Percentiles rank a stretch among this genome's conserved stretches.
These are phyloP conservation scores for Hypomontagnella monticulosa DNA, from an alignment of 495 filamentous ascomycete species.

Conservation along the genomic window DNA sequence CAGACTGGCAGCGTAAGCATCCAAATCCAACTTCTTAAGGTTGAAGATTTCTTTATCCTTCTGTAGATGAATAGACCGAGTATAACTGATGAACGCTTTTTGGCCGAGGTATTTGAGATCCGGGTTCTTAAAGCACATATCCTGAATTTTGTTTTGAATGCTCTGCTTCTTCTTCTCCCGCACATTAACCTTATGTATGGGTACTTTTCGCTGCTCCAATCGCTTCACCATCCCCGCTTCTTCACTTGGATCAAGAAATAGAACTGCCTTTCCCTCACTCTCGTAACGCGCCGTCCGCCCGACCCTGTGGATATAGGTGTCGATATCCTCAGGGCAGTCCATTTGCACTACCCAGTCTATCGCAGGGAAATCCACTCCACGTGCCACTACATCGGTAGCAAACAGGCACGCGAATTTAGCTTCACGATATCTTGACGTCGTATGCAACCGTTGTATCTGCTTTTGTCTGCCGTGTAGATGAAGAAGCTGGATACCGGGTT, in stretches of 20 bases:
- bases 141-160: constrained; percentile 84
- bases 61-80: constrained; percentile 82
- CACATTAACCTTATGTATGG: constrained; percentile 83
- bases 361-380: constrained; percentile 94
- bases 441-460: constrained; percentile 84
- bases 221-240: constrained; percentile 84
- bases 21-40: constrained; percentile 78
- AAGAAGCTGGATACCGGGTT: constrained; percentile 93
- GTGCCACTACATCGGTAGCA: constrained; percentile 91
- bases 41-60: constrained; percentile 94
- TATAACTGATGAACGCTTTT: constrained; percentile 93
- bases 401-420: constrained; percentile 88
- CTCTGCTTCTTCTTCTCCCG: constrained; percentile 88
- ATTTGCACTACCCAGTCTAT: constrained; percentile 98
- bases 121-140: constrained; percentile 93
- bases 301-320: constrained; percentile 97
- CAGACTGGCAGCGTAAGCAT: constrained; percentile 84
- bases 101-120: constrained; percentile 95
- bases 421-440: constrained; percentile 81
- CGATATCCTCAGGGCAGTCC: constrained; percentile 94
- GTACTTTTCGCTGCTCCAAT: constrained; percentile 87
- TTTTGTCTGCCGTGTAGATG: constrained; percentile 97
- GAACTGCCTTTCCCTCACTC: constrained; percentile 82
- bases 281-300: constrained; percentile 96
- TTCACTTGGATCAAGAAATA: constrained; percentile 93